phyloP scores from a whole-genome alignment of 2,329 filamentous ascomycete species.

The Colletotrichum eremochloae region DNA sequence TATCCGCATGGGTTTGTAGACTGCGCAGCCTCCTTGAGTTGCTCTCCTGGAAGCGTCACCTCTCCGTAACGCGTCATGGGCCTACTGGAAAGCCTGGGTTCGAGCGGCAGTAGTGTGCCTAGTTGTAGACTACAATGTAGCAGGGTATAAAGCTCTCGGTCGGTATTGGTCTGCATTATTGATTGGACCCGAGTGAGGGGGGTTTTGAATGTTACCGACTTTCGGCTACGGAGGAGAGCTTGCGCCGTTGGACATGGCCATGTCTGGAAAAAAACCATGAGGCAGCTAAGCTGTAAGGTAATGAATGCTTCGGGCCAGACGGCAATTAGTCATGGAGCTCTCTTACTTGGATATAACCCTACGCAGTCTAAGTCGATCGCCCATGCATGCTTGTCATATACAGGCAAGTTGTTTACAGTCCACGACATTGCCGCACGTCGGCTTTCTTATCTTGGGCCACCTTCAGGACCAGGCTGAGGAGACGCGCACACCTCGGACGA shows the following conservation, averaged over 20 bases:
- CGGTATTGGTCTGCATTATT: conserved; percentile 17
- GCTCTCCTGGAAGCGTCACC: background rate
- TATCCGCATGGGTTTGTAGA: background rate
- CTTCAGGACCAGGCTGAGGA: conserved; percentile 5
- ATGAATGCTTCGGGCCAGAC: background rate
- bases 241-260: background rate
- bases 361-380: background rate
- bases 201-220: background rate
- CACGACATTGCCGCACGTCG: background rate
- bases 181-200: conserved; percentile 10
- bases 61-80: background rate
- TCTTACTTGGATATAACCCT: background rate
- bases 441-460: background rate
- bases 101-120: background rate
- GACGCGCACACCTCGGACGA: conserved; percentile 13
- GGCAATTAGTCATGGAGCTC: background rate
- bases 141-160: background rate
- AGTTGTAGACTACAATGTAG: background rate
- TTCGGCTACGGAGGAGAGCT: background rate
- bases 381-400: background rate
- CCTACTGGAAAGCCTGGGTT: background rate
- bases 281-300: background rate
- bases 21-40: background rate
- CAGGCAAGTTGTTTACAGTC: background rate
- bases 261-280: background rate